Percentiles rank a stretch among this genome's conserved stretches.
Evolutionary conservation across 208 protist species (phyloP).

Genomic region (Trypanosomatidae sp.): DNA sequence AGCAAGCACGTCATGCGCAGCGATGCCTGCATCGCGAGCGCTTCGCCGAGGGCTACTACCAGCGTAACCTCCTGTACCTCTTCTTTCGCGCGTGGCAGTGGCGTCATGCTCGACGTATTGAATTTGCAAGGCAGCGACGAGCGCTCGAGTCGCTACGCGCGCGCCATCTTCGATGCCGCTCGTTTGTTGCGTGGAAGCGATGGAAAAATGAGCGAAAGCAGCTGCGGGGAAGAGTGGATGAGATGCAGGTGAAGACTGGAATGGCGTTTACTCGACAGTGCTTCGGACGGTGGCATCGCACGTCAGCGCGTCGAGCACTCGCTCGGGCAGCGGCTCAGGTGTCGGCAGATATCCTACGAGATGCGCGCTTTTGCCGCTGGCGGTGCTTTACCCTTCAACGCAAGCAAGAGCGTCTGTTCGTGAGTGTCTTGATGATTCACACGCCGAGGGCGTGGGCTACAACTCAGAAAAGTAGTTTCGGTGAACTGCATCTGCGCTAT

Average conservation of each 20-base stretch:
- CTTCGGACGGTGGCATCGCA: constrained; percentile 11
- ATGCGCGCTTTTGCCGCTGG: constrained; percentile 2
- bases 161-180: not conserved
- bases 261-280: not conserved
- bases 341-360: not conserved
- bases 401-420: not conserved
- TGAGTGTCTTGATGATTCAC: not conserved
- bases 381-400: not conserved
- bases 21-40: constrained; percentile 13
- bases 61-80: constrained; percentile 32
- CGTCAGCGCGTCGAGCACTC: not conserved
- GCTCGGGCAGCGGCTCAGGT: not conserved
- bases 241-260: not conserved
- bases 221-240: not conserved
- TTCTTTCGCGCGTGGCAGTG: constrained; percentile 74
- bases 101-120: constrained; percentile 14
- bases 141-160: not conserved
- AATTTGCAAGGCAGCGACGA: not conserved
- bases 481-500: constrained; percentile 9
- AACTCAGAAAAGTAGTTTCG: not conserved
- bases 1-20: not conserved
- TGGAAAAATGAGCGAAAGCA: constrained; percentile 7
- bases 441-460: constrained; percentile 5
- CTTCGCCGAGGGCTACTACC: constrained; percentile 41
- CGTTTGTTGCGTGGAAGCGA: constrained; percentile 3